Percentiles rank a stretch among this genome's conserved stretches.
Conservation (phyloP, 2,329 filamentous ascomycete species). For the Fusarium algeriense region DNA sequence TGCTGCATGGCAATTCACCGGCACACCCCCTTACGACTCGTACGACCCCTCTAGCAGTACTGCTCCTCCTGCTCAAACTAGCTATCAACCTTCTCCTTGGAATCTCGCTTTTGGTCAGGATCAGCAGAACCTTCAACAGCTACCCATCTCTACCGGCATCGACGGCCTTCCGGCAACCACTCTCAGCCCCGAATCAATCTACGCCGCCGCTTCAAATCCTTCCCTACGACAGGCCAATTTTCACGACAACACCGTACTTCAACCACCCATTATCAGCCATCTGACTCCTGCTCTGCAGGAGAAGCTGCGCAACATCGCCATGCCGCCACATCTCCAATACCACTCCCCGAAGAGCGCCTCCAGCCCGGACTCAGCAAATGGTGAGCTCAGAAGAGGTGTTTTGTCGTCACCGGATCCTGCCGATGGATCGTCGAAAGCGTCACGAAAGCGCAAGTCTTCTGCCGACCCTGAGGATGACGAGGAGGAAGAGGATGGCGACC, state of each 20-base stretch:
- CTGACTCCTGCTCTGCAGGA: constrained; percentile 72
- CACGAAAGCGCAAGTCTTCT: constrained; percentile 78
- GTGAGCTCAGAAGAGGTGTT: constrained; percentile 60
- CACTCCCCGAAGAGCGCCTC: constrained; percentile 68
- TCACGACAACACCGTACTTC: constrained; percentile 49
- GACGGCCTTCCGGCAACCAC: constrained; percentile 51
- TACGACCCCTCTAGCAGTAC: constrained; percentile 57
- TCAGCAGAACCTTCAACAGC: constrained; percentile 51
- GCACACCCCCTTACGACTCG: constrained; percentile 61
- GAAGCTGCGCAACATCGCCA: constrained; percentile 72
- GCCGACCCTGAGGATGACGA: constrained; percentile 65
- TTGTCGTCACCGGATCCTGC: constrained; percentile 71
- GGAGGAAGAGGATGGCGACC: constrained; percentile 69
- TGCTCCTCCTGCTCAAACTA: constrained; percentile 51
- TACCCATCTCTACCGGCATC: constrained; percentile 51
- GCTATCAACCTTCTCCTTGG: constrained; percentile 54
- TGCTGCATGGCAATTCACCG: constrained; percentile 63
- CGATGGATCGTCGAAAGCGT: constrained; percentile 59
- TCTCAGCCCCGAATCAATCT: constrained; percentile 54
- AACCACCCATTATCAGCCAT: constrained; percentile 43
- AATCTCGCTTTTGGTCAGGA: constrained; percentile 49
- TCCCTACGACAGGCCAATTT: constrained; percentile 47
- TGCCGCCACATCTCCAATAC: constrained; percentile 73
- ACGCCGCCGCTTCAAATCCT: constrained; percentile 47
- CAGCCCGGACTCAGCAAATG: constrained; percentile 68